Conservation (phyloP, 306 rosid species). For the Biancaea sappan region DNA sequence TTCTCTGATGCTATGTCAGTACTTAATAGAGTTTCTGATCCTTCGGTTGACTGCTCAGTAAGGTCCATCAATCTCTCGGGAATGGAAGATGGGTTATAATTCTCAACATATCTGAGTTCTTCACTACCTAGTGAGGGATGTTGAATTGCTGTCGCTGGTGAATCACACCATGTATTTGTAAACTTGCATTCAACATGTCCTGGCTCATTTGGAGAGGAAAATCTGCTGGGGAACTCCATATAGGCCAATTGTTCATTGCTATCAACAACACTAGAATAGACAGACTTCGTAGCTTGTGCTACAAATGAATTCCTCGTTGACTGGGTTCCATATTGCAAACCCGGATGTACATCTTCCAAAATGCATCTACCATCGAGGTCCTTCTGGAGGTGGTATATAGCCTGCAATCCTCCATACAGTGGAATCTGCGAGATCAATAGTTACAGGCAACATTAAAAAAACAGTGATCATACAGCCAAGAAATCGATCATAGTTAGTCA, state of each 20-base stretch:
- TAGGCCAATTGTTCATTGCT: slow-evolving; percentile 36
- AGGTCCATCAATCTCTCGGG: slow-evolving; percentile 45
- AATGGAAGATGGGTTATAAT: slow-evolving; percentile 39
- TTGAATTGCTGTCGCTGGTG: slow-evolving; percentile 30
- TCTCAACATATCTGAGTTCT: slow-evolving; percentile 48
- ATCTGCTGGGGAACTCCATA: slow-evolving; percentile 24
- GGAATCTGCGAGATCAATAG: too few relatives aligned
- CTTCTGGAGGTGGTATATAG: too few relatives aligned
- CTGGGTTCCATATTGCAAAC: too few relatives aligned
- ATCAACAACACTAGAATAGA: slow-evolving; percentile 34
- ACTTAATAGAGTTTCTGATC: slow-evolving; percentile 43
- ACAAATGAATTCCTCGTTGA: slow-evolving; percentile 49
- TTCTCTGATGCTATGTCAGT: slow-evolving; percentile 43
- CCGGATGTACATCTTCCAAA: too few relatives aligned
- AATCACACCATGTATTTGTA: slow-evolving; percentile 42
- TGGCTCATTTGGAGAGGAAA: slow-evolving; percentile 37
- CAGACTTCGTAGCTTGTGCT: slow-evolving; percentile 50
- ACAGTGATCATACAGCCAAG: too few relatives aligned
- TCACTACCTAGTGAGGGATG: slow-evolving; percentile 33
- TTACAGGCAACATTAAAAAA: too few relatives aligned
- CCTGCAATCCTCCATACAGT: too few relatives aligned
- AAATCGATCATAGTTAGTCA: too few relatives aligned
- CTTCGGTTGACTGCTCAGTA: slow-evolving; percentile 44
- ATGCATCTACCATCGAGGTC: too few relatives aligned
- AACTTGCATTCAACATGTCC: slow-evolving; percentile 36